Evolutionary conservation across 192 early-diverging fungal species (phyloP).

Genomic region (Lobosporangium transversale): DNA sequence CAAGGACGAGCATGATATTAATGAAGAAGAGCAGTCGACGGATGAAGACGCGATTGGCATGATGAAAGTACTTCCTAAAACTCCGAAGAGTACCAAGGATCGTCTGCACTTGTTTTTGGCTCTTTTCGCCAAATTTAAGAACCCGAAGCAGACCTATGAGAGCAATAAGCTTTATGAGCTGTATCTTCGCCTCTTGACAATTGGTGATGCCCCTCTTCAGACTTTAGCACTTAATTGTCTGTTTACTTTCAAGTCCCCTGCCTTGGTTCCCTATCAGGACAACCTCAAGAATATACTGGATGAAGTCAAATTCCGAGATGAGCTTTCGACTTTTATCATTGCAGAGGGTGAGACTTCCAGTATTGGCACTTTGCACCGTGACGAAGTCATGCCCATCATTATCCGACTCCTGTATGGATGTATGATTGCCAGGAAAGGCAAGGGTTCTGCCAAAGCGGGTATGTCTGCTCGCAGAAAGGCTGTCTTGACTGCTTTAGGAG

Average conservation of each 20-base stretch:
- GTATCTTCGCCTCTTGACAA: slow-evolving; percentile 79
- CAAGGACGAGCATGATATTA: slow-evolving; percentile 49
- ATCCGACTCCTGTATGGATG: slow-evolving; percentile 92
- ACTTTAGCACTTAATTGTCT: slow-evolving; percentile 83
- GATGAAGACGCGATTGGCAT: slow-evolving; percentile 51
- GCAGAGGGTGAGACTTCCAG: slow-evolving; percentile 63
- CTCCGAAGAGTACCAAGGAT: slow-evolving; percentile 38
- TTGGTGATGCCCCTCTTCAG: slow-evolving; percentile 86
- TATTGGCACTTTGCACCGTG: slow-evolving; percentile 74
- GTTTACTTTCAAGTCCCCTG: slow-evolving; percentile 80
- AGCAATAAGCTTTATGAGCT: slow-evolving; percentile 64
- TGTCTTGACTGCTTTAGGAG: slow-evolving; percentile 85
- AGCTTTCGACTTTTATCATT: slow-evolving; percentile 80
- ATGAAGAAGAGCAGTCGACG: slow-evolving; percentile 55
- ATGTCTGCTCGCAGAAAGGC: slow-evolving; percentile 80
- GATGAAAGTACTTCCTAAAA: slow-evolving; percentile 35
- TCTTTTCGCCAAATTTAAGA: slow-evolving; percentile 74
- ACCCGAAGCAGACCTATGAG: slow-evolving; percentile 66
- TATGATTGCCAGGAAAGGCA: slow-evolving; percentile 81
- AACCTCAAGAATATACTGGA: slow-evolving; percentile 80
- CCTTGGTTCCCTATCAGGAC: slow-evolving; percentile 78
- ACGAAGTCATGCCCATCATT: slow-evolving; percentile 77
- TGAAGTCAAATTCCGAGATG: slow-evolving; percentile 92
- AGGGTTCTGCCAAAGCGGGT: slow-evolving; percentile 73
- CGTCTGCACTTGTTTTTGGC: slow-evolving; percentile 62